phyloP scores from a whole-genome alignment of 1,284 basidiomycete genomes.

The Malassezia globosa region DNA sequence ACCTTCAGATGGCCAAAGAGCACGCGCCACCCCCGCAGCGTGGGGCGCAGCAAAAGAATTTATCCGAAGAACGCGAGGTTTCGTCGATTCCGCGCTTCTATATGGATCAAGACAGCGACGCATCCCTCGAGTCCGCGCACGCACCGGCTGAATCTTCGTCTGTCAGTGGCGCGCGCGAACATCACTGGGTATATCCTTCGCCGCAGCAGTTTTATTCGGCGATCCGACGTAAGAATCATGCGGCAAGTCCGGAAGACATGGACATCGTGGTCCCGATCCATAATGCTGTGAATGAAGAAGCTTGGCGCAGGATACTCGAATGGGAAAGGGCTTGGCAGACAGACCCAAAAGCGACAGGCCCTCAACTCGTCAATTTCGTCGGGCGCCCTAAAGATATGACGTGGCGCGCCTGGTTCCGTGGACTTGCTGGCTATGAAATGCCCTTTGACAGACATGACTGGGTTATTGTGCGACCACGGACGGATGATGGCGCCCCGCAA shows the following conservation, averaged over 20 bases:
- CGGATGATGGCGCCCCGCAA: conserved; percentile 22
- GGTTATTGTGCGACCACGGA: conserved; percentile 83
- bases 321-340: conserved; percentile 59
- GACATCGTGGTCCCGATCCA: conserved; percentile 92
- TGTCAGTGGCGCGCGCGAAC: conserved; percentile 22
- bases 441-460: conserved; percentile 98
- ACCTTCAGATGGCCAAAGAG: conserved; percentile 42
- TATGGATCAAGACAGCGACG: conserved; percentile 6
- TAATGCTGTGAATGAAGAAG: conserved; percentile 95
- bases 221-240: conserved; percentile 73
- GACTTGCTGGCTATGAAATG: conserved; percentile 77
- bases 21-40: conserved; percentile 16
- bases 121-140: conserved; percentile 5
- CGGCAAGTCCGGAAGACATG: conserved; percentile 67
- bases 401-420: conserved; percentile 70
- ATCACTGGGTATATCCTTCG: conserved; percentile 95
- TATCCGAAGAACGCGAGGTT: conserved; percentile 60
- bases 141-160: conserved; percentile 15
- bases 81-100: conserved; percentile 71
- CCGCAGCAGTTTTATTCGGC: conserved; percentile 92
- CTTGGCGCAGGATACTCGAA: conserved; percentile 76
- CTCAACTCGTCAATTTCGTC: conserved; percentile 73
- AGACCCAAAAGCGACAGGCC: conserved; percentile 48
- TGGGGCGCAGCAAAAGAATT: conserved; percentile 14
- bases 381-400: conserved; percentile 50